Conservation (phyloP, 2,329 filamentous ascomycete genomes). For the Scleromitrula shiraiana region DNA sequence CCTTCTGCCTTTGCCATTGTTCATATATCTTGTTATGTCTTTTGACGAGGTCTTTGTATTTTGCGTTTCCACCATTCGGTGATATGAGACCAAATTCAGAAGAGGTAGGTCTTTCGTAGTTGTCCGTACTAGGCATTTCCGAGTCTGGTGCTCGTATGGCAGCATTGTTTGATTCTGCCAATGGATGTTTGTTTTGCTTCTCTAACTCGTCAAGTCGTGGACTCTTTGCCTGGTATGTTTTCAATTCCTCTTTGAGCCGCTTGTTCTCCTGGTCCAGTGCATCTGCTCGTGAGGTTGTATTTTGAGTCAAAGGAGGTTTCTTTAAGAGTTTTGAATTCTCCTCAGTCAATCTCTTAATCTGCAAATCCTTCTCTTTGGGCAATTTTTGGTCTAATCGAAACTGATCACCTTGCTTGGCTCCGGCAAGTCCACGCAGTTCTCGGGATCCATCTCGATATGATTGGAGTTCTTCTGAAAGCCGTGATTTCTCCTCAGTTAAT, state of each 20-base stretch:
- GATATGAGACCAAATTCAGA: not conserved
- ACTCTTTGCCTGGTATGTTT: constrained; percentile 11
- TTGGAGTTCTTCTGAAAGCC: not conserved
- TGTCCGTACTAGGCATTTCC: not conserved
- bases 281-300: constrained; percentile 12
- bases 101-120: not conserved
- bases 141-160: constrained; percentile 6
- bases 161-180: constrained; percentile 12
- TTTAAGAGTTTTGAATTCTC: constrained; percentile 10
- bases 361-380: not conserved
- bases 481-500: not conserved
- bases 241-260: constrained; percentile 17
- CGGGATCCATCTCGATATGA: not conserved
- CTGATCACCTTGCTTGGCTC: not conserved
- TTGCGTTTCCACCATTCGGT: not conserved
- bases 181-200: constrained; percentile 21
- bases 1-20: constrained; percentile 6
- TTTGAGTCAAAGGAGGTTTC: constrained; percentile 13
- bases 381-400: not conserved
- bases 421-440: too few relatives aligned
- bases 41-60: not conserved
- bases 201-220: constrained; percentile 15
- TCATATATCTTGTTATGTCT: not conserved
- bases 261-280: constrained; percentile 15
- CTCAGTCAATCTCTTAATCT: constrained; percentile 2